These are phyloP conservation scores for Pseudocercospora fijiensis DNA, from an alignment of 2,329 filamentous ascomycete genomes.

Conservation along the genomic window DNA sequence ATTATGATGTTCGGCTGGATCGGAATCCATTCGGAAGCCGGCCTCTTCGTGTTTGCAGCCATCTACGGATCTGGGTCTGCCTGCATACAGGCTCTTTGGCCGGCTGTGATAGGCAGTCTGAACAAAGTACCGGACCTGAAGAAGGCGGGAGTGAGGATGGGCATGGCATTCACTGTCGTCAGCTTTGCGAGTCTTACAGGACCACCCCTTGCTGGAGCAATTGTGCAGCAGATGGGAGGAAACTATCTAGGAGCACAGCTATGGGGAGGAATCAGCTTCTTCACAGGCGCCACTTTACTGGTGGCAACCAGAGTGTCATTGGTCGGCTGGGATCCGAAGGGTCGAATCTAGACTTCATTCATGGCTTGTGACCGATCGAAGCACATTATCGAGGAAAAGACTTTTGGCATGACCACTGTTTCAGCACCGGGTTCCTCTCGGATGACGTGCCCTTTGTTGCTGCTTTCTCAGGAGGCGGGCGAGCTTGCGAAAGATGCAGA, in stretches of 20 bases:
- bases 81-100: conserved; percentile 49
- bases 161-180: conserved; percentile 50
- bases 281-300: conserved; percentile 31
- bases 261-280: conserved; percentile 42
- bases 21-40: conserved; percentile 44
- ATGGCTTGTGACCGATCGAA: too few relatives aligned
- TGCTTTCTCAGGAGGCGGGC: too few relatives aligned
- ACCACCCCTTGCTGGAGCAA: conserved; percentile 48
- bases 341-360: conserved; percentile 26
- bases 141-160: conserved; percentile 49
- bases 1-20: conserved; percentile 59
- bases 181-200: conserved; percentile 48
- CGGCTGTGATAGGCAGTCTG: conserved; percentile 44
- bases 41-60: conserved; percentile 47
- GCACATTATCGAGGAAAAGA: too few relatives aligned
- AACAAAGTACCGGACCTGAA: conserved; percentile 46
- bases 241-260: conserved; percentile 48
- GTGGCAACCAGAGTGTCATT: conserved; percentile 33
- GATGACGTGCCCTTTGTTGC: too few relatives aligned
- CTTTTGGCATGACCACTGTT: too few relatives aligned
- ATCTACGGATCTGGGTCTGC: conserved; percentile 48
- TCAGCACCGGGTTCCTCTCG: too few relatives aligned
- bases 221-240: conserved; percentile 45
- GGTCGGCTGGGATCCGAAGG: conserved; percentile 32
- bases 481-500: too few relatives aligned